Conservation (phyloP, 2,329 filamentous ascomycete species). For the Colletotrichum salicis region DNA sequence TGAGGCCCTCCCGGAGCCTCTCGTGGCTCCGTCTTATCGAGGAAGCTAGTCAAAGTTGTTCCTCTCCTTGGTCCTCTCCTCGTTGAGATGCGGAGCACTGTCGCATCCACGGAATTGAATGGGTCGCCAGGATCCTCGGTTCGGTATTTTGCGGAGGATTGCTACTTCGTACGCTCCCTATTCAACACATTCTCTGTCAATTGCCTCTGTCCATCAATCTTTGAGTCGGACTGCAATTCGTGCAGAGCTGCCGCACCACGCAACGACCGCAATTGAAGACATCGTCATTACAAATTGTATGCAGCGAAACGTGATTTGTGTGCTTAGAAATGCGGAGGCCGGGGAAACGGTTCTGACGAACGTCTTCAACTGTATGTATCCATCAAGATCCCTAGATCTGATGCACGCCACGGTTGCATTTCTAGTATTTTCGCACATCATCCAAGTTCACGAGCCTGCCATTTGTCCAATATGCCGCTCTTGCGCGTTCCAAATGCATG, state of each 20-base stretch:
- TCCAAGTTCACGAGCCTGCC: neutral
- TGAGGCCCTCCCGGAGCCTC: constrained; percentile 33
- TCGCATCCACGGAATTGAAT: constrained; percentile 1
- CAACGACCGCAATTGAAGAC: neutral
- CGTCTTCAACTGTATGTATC: neutral
- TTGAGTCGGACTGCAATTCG: neutral
- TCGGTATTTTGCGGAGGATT: neutral
- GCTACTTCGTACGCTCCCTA: neutral
- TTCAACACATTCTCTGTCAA: neutral
- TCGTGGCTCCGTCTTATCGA: constrained; percentile 18
- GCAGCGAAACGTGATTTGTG: neutral
- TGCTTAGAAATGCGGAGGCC: neutral
- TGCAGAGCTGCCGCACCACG: no score
- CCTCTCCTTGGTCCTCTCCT: neutral
- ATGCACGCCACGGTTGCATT: constrained; percentile 34
- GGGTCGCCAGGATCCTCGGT: neutral
- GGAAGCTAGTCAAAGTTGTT: constrained; percentile 3
- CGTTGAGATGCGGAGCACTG: neutral
- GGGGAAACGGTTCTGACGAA: neutral
- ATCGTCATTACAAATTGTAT: neutral
- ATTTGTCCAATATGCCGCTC: constrained; percentile 12
- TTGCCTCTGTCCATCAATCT: neutral
- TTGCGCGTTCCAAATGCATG: constrained; percentile 9
- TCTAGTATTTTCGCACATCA: neutral
- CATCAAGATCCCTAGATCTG: constrained; percentile 22